phyloP scores from a whole-genome alignment of 192 early-diverging fungal genomes.

The Oehlia diaphana region DNA sequence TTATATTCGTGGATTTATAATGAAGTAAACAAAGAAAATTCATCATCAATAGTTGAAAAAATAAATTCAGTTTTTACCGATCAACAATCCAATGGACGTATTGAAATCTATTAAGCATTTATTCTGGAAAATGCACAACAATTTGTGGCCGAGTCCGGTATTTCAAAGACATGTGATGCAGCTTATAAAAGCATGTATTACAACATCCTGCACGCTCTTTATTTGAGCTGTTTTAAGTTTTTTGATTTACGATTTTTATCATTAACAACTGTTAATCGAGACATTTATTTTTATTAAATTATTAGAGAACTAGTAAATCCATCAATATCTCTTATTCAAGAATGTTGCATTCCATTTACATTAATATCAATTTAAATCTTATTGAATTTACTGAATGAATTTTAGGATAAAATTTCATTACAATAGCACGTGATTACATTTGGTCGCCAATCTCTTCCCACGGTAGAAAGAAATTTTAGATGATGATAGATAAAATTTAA shows the following conservation, averaged over 20 bases:
- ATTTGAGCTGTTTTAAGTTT: too few relatives aligned
- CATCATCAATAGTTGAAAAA: background rate
- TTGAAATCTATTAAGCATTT: background rate
- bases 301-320: too few relatives aligned
- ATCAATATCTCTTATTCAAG: too few relatives aligned
- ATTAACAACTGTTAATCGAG: too few relatives aligned
- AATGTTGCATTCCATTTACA: too few relatives aligned
- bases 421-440: background rate
- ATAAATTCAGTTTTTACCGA: background rate
- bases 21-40: background rate
- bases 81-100: background rate
- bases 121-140: too few relatives aligned
- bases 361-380: too few relatives aligned
- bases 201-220: too few relatives aligned
- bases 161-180: background rate
- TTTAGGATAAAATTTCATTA: background rate
- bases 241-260: too few relatives aligned
- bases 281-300: too few relatives aligned
- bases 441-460: background rate
- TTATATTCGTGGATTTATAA: slow-evolving; percentile 6
- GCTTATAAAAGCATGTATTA: background rate
- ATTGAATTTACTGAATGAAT: too few relatives aligned
- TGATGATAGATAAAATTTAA: too few relatives aligned
- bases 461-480: background rate
- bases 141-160: background rate